phyloP scores from a whole-genome alignment of 1,139 yeast genomes.

The Casaregolazyma suthepensis region DNA sequence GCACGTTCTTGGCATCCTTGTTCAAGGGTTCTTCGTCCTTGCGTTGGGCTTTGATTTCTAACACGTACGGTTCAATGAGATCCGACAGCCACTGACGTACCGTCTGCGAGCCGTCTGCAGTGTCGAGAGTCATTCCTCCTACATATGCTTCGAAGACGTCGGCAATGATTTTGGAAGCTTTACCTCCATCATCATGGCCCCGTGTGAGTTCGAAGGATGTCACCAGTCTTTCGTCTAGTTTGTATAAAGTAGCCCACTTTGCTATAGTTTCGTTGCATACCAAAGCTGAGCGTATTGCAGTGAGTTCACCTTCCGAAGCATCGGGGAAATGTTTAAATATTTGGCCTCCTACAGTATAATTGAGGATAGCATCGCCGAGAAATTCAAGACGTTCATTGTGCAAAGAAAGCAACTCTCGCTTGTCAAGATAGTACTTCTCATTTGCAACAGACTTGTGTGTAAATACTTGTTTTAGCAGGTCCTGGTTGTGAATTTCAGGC shows the following conservation, averaged over 20 bases:
- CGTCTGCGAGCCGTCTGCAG: constrained; percentile 39
- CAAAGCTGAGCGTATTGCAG: constrained; percentile 61
- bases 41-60: constrained; percentile 29
- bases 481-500: constrained; percentile 59
- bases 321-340: constrained; percentile 61
- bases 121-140: constrained; percentile 71
- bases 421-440: constrained; percentile 50
- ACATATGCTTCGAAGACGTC: constrained; percentile 88
- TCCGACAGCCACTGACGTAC: constrained; percentile 57
- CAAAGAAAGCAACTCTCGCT: constrained; percentile 50
- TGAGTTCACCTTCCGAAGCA: constrained; percentile 76
- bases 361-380: constrained; percentile 84
- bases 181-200: constrained; percentile 18
- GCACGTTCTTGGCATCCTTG: constrained; percentile 64
- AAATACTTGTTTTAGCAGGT: constrained; percentile 64
- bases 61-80: constrained; percentile 50
- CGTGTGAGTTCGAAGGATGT: constrained; percentile 29
- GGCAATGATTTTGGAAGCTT: constrained; percentile 49
- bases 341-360: constrained; percentile 63
- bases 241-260: constrained; percentile 66
- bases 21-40: constrained; percentile 37
- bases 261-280: constrained; percentile 71
- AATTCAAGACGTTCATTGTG: constrained; percentile 93
- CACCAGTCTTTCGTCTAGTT: constrained; percentile 55
- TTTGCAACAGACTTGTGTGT: constrained; percentile 72